Base-by-base conservation (phyloP, 441 rosid genomes). In the Pelargonium cotyledonis region DNA sequence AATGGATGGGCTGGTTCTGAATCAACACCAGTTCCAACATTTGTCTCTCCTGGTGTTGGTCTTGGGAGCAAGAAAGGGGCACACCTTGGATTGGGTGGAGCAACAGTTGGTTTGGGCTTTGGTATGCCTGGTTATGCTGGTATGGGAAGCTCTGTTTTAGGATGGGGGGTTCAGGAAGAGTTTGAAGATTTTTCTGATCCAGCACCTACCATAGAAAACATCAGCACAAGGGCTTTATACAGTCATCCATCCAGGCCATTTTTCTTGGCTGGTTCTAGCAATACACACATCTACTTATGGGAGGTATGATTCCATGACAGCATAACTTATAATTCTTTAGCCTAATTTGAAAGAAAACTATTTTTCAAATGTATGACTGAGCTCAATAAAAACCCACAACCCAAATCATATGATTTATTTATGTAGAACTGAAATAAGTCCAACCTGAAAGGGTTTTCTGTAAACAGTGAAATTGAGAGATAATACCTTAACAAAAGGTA, bases 241-340 rank as follows among this genome's bases (percentile, higher is more conserved):
- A 85, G 89, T 80, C 99, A 94, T 72, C 97, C 99, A 19, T 88
- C 89, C 72, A 86, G 86, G 84, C 92, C 99, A 57, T 86, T 89
- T 76, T 94, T 94, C 80, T 80, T 94, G 82, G 99, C 85, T 80
- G 97, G 96, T 77, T 94, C 97, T 75, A 89, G 89, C 85, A 91
- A 89, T 76, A 89, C 96, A 55, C 97, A 87, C 76, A 81, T 89
- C 75, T 91, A 94, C 84, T 77, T 94, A 65, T 94, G 97, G 99
- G 90, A 94, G 99, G 99, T 94, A 86, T 73, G 83, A 16, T 66
- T 65, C 73, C 72, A 72, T 76, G 66, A 38, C 75, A 41, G 38
- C 47, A 66, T 69, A 70, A 26, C 15, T 26, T 61, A 14, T 26
- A 11, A 29, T 26, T 26, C 16, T 11, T 26, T 61, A 61, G 16